These are phyloP conservation scores for Primulina eburnea DNA, from an alignment of 257 asterid species.

Conservation along the genomic window DNA sequence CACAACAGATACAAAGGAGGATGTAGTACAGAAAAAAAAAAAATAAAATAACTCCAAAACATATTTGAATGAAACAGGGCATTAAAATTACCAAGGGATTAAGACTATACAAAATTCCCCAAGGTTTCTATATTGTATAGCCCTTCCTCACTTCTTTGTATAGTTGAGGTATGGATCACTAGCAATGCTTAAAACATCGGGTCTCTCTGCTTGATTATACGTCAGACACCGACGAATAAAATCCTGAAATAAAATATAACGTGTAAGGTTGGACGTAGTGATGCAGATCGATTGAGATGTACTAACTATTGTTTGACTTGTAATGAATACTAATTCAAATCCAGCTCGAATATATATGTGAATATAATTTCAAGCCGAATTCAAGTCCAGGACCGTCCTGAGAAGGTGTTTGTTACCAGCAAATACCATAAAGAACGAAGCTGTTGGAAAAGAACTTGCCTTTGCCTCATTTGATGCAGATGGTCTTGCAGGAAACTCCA, in stretches of 20 bases:
- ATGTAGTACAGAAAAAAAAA: not conserved
- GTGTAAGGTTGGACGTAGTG: not conserved
- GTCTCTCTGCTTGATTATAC: conserved; percentile 85
- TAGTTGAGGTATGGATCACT: conserved; percentile 83
- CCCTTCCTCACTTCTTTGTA: conserved; percentile 58
- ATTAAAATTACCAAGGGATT: conserved; percentile 28
- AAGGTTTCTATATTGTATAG: conserved; percentile 12
- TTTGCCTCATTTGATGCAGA: conserved; percentile 90
- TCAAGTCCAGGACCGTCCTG: too few species aligned
- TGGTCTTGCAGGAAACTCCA: conserved; percentile 91
- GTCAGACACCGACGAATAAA: conserved; percentile 91
- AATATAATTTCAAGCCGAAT: too few species aligned
- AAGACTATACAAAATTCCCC: conserved; percentile 54
- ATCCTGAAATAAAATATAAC: conserved; percentile 48
- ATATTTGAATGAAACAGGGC: conserved; percentile 14
- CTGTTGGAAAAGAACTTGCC: conserved; percentile 33
- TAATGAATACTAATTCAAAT: too few species aligned
- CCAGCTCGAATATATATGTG: too few species aligned
- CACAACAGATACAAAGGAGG: conserved; percentile 23
- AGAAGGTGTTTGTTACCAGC: too few species aligned
- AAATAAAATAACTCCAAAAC: not conserved
- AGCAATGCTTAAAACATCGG: conserved; percentile 80
- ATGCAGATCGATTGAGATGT: not conserved
- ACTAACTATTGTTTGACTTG: too few species aligned
- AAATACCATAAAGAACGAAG: not conserved